Base-by-base conservation (phyloP, 1,284 basidiomycete genomes). In the Naganishia albida region DNA sequence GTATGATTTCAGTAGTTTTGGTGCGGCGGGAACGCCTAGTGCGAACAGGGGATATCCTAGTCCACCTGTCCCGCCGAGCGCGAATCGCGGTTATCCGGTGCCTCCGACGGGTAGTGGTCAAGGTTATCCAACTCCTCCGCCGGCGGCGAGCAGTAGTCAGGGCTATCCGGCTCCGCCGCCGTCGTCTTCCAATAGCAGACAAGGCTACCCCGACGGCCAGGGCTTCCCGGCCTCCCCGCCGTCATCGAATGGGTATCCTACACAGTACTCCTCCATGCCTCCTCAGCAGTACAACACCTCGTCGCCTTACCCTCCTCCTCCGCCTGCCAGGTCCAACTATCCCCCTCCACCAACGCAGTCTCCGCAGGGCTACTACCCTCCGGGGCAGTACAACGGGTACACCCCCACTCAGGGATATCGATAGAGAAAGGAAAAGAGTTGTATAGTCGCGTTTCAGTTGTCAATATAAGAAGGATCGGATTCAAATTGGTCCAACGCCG, bases 1-100 rank as follows among this genome's bases (percentile, higher is more conserved):
- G 4, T 78, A 78, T 62, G 75, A 78, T 64, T 77, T 77, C 60
- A 55, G 67, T 50, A 70, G 70, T 25, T 64, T 75, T 12, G 67
- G 69, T 1, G 48, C 56, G 10, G 46, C 46, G 3, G 56, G 64
- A 26, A 60, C 74, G 2, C 71, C 73, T 7, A 72, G 73, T 2
- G 71, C 73, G 0, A 20, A 20, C 12, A 12, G 20, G 13, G 46
- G 20, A 6, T 77, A 75, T 67, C 70, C 72, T 15, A 63, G 71
- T 1, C 46, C 70, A 7, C 26, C 50, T 16, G 34, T 38, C 4
- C 44, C 43, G 26, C 49, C 42, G 46, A 28, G 26, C 40, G 34
- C 34, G 34, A 43, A 20, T 13, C 20, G 38, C 39, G 25, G 55
- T 59, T 52, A 56, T 50, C 55, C 40, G 30, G 49, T 26, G 7